Evolutionary conservation across 2,329 filamentous ascomycete genomes (phyloP).

Genomic region (Talaromyces marneffei): DNA sequence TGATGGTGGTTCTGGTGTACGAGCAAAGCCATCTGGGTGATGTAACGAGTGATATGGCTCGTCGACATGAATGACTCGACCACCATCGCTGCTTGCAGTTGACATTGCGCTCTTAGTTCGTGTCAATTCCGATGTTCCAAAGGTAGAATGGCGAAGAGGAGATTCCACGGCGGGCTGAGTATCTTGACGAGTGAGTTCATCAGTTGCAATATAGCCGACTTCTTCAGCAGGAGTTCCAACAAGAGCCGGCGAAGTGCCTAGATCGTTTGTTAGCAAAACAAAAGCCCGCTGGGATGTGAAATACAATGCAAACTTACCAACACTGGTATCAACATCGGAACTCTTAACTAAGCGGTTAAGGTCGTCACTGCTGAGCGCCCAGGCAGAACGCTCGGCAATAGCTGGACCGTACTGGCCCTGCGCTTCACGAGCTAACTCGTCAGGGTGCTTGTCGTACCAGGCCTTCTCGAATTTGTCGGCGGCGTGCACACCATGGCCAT

Average conservation of each 20-base stretch:
- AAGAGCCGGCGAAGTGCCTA: conserved; percentile 59
- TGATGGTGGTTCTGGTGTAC: conserved; percentile 39
- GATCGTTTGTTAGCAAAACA: conserved; percentile 12
- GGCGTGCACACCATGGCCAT: conserved; percentile 65
- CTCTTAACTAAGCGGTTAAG: conserved; percentile 82
- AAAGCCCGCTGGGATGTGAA: background rate
- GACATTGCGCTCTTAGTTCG: conserved; percentile 16
- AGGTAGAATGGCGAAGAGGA: conserved; percentile 47
- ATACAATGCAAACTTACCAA: conserved; percentile 41
- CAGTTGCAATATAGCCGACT: conserved; percentile 78
- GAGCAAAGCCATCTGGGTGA: conserved; percentile 46
- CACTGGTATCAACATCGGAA: conserved; percentile 50
- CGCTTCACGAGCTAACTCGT: conserved; percentile 68
- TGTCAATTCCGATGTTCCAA: conserved; percentile 45
- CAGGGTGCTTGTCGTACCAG: conserved; percentile 89
- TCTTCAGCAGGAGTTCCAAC: conserved; percentile 81
- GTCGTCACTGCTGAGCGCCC: conserved; percentile 81
- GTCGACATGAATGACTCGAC: conserved; percentile 67
- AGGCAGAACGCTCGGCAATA: conserved; percentile 61
- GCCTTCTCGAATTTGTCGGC: conserved; percentile 81
- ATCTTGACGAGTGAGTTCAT: conserved; percentile 70
- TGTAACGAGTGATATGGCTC: conserved; percentile 49
- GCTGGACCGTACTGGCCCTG: conserved; percentile 54
- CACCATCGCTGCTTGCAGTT: conserved; percentile 17
- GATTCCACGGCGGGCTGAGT: conserved; percentile 47